Percentiles rank a stretch among this genome's conserved stretches.
Evolutionary conservation across 192 early-diverging fungal genomes (phyloP).

Genomic region (Obelidium mucronatum): DNA sequence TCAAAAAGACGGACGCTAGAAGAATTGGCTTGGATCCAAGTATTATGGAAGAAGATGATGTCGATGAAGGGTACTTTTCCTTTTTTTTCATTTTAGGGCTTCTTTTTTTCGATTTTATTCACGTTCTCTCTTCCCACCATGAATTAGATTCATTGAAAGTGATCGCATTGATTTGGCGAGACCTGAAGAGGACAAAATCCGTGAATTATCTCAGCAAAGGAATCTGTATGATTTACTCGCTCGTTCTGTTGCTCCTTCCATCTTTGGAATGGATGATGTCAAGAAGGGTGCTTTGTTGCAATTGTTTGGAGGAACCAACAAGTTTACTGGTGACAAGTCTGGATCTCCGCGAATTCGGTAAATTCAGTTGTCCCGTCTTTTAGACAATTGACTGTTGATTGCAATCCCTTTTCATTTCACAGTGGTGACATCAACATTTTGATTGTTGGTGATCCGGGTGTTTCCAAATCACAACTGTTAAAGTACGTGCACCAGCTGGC

Average conservation of each 20-base stretch:
- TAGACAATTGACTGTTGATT: slow-evolving; percentile 18
- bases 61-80: slow-evolving; percentile 55
- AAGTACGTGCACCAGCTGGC: slow-evolving; percentile 91
- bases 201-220: slow-evolving; percentile 64
- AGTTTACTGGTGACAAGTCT: slow-evolving; percentile 75
- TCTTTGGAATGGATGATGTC: slow-evolving; percentile 96
- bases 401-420: slow-evolving; percentile 22
- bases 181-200: slow-evolving; percentile 68
- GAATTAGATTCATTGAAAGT: slow-evolving; percentile 32
- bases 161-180: slow-evolving; percentile 49
- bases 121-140: slow-evolving; percentile 5
- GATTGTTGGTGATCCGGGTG: slow-evolving; percentile 97
- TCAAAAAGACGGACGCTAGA: slow-evolving; percentile 80
- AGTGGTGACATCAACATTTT: slow-evolving; percentile 95
- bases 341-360: slow-evolving; percentile 57
- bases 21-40: slow-evolving; percentile 65
- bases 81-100: slow-evolving; percentile 1
- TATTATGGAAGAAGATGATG: slow-evolving; percentile 62
- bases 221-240: slow-evolving; percentile 86
- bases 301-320: slow-evolving; percentile 94
- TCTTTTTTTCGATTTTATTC: slow-evolving; percentile 30
- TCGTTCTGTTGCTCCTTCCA: slow-evolving; percentile 83
- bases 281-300: slow-evolving; percentile 96
- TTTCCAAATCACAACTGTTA: slow-evolving; percentile 92
- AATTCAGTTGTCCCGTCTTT: slow-evolving; percentile 34